Evolutionary conservation across 2,329 filamentous ascomycete genomes (phyloP).

Genomic region (Aspergillus pseudotamarii): DNA sequence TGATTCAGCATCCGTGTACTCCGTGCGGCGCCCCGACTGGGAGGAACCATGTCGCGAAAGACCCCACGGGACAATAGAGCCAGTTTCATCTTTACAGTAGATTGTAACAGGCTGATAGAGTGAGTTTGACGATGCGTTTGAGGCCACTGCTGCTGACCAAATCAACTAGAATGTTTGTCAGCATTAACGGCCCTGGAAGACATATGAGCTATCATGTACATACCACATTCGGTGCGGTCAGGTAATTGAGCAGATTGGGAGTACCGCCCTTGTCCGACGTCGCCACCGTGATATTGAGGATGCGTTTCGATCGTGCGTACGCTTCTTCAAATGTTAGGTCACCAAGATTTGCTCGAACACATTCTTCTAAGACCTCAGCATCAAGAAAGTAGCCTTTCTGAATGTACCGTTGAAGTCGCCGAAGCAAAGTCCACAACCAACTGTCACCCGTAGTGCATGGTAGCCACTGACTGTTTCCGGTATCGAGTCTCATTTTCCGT

Average conservation of each 20-base stretch:
- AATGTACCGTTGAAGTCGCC: conserved; percentile 70
- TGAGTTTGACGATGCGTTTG: conserved; percentile 55
- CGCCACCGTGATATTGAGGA: conserved; percentile 89
- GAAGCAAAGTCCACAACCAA: conserved; percentile 62
- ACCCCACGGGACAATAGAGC: conserved; percentile 74
- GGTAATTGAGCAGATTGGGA: conserved; percentile 84
- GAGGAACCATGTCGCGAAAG: conserved; percentile 63
- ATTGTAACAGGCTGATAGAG: conserved; percentile 69
- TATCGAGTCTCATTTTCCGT: conserved; percentile 25
- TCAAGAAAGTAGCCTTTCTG: conserved; percentile 83
- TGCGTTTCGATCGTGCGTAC: conserved; percentile 78
- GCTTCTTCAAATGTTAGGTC: conserved; percentile 93
- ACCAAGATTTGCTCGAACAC: conserved; percentile 81
- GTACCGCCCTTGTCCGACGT: conserved; percentile 73
- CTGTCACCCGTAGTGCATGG: conserved; percentile 35
- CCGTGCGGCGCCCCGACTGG: conserved; percentile 68
- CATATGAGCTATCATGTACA: conserved; percentile 39
- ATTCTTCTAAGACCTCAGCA: conserved; percentile 77
- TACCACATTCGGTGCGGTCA: conserved; percentile 91
- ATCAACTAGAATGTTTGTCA: conserved; percentile 57
- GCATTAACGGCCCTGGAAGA: background rate
- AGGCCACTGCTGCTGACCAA: conserved; percentile 47
- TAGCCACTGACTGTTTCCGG: conserved; percentile 8
- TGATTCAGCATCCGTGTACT: conserved; percentile 67
- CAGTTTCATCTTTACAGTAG: conserved; percentile 75